phyloP scores from a whole-genome alignment of 2,329 filamentous ascomycete species.

The Alternaria postmessia region DNA sequence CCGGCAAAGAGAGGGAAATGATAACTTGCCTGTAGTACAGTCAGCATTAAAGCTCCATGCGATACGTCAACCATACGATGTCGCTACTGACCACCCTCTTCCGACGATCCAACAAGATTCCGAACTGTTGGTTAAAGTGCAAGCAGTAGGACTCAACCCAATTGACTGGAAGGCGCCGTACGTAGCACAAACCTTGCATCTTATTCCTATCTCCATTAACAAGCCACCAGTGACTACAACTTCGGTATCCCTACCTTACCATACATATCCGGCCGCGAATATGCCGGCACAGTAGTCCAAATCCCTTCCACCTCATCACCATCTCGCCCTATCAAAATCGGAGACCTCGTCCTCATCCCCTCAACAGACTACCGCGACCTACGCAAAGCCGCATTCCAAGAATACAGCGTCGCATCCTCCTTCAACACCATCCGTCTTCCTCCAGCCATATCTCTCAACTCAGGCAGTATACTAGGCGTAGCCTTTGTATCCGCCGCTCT shows the following conservation, averaged over 20 bases:
- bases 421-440: conserved; percentile 63
- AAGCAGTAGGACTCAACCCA: conserved; percentile 75
- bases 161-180: conserved; percentile 80
- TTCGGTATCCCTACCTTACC: conserved; percentile 74
- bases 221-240: conserved; percentile 66
- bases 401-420: conserved; percentile 69
- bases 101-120: conserved; percentile 56
- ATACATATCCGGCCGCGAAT: conserved; percentile 73
- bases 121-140: conserved; percentile 70
- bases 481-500: conserved; percentile 75
- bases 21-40: conserved; percentile 46
- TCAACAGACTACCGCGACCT: conserved; percentile 78
- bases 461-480: conserved; percentile 71
- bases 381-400: conserved; percentile 75
- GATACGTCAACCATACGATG: conserved; percentile 59
- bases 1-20: conserved; percentile 12
- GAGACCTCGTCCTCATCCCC: conserved; percentile 63
- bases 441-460: conserved; percentile 58
- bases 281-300: conserved; percentile 70
- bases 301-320: conserved; percentile 37
- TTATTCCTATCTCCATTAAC: background rate
- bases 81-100: conserved; percentile 56
- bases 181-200: conserved; percentile 55
- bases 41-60: conserved; percentile 61
- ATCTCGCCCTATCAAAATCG: conserved; percentile 58